phyloP scores from a whole-genome alignment of 2,329 filamentous ascomycete species.

The Blastomyces parvus region DNA sequence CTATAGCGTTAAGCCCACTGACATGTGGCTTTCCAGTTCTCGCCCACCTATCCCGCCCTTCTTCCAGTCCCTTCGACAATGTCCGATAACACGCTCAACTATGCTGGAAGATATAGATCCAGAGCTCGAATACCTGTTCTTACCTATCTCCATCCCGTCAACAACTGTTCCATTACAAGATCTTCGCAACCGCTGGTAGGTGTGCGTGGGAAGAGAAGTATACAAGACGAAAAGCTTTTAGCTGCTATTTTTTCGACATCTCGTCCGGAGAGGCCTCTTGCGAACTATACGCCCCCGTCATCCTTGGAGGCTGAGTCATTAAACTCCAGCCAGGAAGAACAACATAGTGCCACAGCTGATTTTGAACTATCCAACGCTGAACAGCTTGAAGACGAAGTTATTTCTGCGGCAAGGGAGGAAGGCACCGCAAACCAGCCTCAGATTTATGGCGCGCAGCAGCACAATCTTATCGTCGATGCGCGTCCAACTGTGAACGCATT shows the following conservation, averaged over 20 bases:
- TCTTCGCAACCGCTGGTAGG: conserved; percentile 89
- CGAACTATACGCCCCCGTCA: conserved; percentile 29
- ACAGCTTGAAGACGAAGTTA: conserved; percentile 58
- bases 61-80: conserved; percentile 79
- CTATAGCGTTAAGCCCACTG: conserved; percentile 15
- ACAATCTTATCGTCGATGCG: conserved; percentile 91
- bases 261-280: conserved; percentile 36
- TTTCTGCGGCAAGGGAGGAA: conserved; percentile 47
- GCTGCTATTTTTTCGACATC: conserved; percentile 82
- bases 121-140: conserved; percentile 78
- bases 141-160: conserved; percentile 90
- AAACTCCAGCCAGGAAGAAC: conserved; percentile 44
- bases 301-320: conserved; percentile 36
- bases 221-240: conserved; percentile 90
- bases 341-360: conserved; percentile 36
- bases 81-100: conserved; percentile 94
- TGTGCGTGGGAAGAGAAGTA: conserved; percentile 75
- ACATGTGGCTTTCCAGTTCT: conserved; percentile 48
- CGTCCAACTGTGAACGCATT: conserved; percentile 88
- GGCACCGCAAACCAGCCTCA: conserved; percentile 53
- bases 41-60: conserved; percentile 79
- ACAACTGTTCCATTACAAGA: conserved; percentile 92
- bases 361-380: conserved; percentile 54
- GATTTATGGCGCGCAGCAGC: conserved; percentile 85
- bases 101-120: conserved; percentile 82